A percentile compares a stretch with the other conserved stretches of the same genome.
These are phyloP conservation scores for Fusarium equiseti DNA, from an alignment of 2,329 filamentous ascomycete species.

Conservation along the genomic window DNA sequence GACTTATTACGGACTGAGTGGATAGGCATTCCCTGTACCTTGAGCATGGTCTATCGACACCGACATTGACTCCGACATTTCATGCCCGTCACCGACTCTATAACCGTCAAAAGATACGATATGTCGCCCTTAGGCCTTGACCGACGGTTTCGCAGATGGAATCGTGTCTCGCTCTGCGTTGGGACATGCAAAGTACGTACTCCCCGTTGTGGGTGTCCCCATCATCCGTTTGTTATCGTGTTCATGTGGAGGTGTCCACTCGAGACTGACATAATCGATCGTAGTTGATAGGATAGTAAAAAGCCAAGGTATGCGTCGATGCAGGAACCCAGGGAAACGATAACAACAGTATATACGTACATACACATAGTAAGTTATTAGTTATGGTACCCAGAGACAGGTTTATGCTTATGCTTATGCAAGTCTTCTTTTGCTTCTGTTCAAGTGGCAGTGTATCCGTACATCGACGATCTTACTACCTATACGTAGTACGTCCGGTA, in stretches of 20 bases:
- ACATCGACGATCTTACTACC: slow-evolving; percentile 19
- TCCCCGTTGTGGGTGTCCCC: slow-evolving; percentile 18
- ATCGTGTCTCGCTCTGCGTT: slow-evolving; percentile 36
- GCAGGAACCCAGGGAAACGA: slow-evolving; percentile 35
- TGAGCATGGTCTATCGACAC: slow-evolving; percentile 42
- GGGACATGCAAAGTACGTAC: slow-evolving; percentile 35
- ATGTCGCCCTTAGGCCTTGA: slow-evolving; percentile 32
- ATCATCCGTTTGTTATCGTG: slow-evolving; percentile 26
- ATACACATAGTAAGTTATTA: background rate
- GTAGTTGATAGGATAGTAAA: slow-evolving; percentile 27
- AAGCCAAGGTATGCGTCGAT: slow-evolving; percentile 37
- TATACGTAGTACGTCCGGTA: background rate
- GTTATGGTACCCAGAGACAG: slow-evolving; percentile 11
- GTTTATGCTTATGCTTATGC: slow-evolving; percentile 10
- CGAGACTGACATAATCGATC: slow-evolving; percentile 29
- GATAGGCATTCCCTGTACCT: slow-evolving; percentile 39
- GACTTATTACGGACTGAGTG: slow-evolving; percentile 39
- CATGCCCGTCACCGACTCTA: slow-evolving; percentile 43
- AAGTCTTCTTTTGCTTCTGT: slow-evolving; percentile 30
- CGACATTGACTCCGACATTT: slow-evolving; percentile 46
- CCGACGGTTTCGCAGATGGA: slow-evolving; percentile 43
- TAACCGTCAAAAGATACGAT: slow-evolving; percentile 35
- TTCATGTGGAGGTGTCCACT: slow-evolving; percentile 19
- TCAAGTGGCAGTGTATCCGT: slow-evolving; percentile 14
- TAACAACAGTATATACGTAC: background rate